phyloP scores from a whole-genome alignment of 2,329 filamentous ascomycete genomes.

The Lithohypha guttulata region DNA sequence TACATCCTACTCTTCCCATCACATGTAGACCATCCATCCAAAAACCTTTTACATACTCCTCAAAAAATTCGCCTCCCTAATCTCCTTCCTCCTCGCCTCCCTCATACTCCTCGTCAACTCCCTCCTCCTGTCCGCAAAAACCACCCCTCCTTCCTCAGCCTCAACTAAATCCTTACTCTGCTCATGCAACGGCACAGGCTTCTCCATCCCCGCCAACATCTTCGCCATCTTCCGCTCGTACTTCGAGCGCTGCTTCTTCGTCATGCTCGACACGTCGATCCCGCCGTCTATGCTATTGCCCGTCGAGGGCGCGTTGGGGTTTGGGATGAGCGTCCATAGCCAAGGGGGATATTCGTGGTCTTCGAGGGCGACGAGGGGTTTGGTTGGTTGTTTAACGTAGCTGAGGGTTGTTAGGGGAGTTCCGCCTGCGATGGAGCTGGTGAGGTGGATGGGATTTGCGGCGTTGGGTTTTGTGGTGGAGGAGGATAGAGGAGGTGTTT shows the following conservation, averaged over 20 bases:
- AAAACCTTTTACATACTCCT: constrained; percentile 31
- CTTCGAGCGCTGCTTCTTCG: constrained; percentile 37
- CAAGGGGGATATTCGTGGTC: constrained; percentile 40
- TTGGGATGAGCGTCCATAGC: constrained; percentile 34
- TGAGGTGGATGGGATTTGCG: constrained; percentile 22
- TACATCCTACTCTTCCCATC: neutral
- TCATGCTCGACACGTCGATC: constrained; percentile 23
- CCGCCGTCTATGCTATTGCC: constrained; percentile 28
- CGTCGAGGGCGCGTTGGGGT: constrained; percentile 27
- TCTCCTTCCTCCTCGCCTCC: constrained; percentile 35
- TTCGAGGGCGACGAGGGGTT: constrained; percentile 33
- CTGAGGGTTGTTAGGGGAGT: constrained; percentile 33
- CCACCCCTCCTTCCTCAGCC: constrained; percentile 29
- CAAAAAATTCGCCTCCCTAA: constrained; percentile 39
- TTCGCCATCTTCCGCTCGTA: constrained; percentile 38
- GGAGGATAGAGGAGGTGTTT: constrained; percentile 7
- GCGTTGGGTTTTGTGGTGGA: constrained; percentile 22
- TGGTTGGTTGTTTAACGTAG: constrained; percentile 37
- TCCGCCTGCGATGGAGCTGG: constrained; percentile 32
- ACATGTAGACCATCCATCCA: neutral
- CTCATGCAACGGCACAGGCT: constrained; percentile 35
- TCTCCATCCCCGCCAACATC: constrained; percentile 29
- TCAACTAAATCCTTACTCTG: constrained; percentile 35
- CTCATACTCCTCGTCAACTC: constrained; percentile 37
- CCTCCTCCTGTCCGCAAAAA: constrained; percentile 28